Evolutionary conservation across 2,329 filamentous ascomycete species (phyloP), one percentile per base, ranked within the genome.

Genomic region (Cladosporium sphaerospermum): DNA sequence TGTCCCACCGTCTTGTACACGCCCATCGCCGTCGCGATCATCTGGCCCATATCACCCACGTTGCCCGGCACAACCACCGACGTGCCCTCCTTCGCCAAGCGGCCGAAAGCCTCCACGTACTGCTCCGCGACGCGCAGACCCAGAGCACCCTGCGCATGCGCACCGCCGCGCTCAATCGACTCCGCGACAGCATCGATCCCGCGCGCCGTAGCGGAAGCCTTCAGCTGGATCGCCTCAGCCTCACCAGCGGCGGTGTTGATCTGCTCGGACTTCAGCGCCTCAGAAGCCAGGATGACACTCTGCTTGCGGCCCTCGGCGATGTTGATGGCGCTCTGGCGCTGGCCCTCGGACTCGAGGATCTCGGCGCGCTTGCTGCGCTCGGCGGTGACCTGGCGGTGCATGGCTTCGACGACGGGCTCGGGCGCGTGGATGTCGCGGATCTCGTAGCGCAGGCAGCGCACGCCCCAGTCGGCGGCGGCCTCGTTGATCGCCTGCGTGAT

Each of bases 401-500:
- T 99, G 64, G 93, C 93, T 64, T 91, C 89, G 56, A 97, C 92
- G 10, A 99, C 93, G 46, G 87, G 86, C 32, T 85, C 88, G 1
- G 93, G 93, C 0, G 93, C 93, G 73, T 99, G 93, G 65, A 99
- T 99, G 71, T 99, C 93, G 61, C 93, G 82, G 69, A 99, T 99
- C 73, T 99, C 93, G 76, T 99, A 99, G 54, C 93, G 86, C 57
- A 99, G 79, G 68, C 93, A 99, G 33, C 89, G 89, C 16, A 99
- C 89, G 55, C 93, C 93, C 93, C 93, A 99, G 51, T 92, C 92
- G 64, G 95, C 86, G 4, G 93, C 92, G 1, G 93, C 93, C 71
- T 97, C 92, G 71, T 99, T 99, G 79, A 99, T 97, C 41, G 93
- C 92, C 54, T 89, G 86, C n/a, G 93, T 97, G 69, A 99, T 99